These are phyloP conservation scores for Chlamydomonas incerta DNA, from an alignment of 139 green algal species.

Conservation along the genomic window DNA sequence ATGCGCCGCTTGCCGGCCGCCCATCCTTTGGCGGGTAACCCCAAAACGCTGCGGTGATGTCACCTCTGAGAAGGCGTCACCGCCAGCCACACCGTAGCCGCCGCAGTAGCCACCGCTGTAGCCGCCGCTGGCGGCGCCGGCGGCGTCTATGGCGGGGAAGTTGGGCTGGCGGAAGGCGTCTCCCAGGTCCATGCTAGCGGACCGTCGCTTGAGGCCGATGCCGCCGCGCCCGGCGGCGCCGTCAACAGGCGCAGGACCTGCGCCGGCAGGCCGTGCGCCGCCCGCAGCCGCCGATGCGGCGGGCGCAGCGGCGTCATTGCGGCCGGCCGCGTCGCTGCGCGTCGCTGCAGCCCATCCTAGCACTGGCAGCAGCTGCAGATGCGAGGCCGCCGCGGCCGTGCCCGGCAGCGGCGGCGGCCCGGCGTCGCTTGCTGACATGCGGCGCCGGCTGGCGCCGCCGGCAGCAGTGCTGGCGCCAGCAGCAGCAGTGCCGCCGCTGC, in stretches of 20 bases:
- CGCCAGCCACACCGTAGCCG: not conserved
- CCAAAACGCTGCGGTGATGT: constrained; percentile 21
- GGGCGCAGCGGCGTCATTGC: not conserved
- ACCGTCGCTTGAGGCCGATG: constrained; percentile 7
- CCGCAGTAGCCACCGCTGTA: not conserved
- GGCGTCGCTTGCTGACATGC: too few relatives aligned
- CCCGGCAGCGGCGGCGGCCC: not conserved
- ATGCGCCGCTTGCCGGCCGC: not conserved
- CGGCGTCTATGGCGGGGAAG: not conserved
- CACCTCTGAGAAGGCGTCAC: constrained; percentile 3
- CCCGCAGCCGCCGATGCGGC: not conserved
- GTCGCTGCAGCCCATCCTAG: not conserved
- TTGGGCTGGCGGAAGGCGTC: not conserved
- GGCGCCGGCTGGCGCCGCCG: too few relatives aligned
- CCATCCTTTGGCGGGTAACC: not conserved
- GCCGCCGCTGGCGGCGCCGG: not conserved
- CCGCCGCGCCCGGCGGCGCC: not conserved
- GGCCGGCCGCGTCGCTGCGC: not conserved
- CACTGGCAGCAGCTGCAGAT: too few relatives aligned
- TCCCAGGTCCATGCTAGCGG: not conserved
- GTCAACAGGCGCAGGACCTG: not conserved
- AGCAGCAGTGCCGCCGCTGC: too few relatives aligned
- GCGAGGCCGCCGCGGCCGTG: not conserved
- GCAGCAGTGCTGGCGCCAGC: too few relatives aligned
- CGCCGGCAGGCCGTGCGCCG: not conserved